Base-by-base conservation (phyloP, 192 early-diverging fungal genomes). In the Borealophlyctis nickersoniae region DNA sequence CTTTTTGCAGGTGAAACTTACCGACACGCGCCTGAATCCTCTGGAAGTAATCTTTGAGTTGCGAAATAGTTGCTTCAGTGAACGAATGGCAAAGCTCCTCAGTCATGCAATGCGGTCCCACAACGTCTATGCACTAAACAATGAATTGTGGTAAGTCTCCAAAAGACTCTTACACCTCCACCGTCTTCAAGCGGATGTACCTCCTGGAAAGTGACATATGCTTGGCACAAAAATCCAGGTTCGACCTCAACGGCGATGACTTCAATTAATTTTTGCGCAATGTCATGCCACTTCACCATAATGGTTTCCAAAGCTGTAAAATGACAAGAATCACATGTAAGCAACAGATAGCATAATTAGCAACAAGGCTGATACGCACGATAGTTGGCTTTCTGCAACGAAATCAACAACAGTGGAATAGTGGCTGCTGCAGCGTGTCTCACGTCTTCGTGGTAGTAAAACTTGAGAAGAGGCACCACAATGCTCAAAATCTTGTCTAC, bases 371-470 rank as follows among this genome's bases (percentile, higher is more conserved):
- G 27, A 39, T 31, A 50, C 60, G 56, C 36, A 70, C 64, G 72
- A 54, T 65, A 33, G 30, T 73, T 53, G 2, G 80, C 80, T 39
- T 70, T 65, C 26, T 72, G 57, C 65, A 73, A 63, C 16, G 71
- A 77, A 49, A 73, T 72, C 58, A 99, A 78, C 59, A 99, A 73
- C 24, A 81, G 78, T 5, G 96, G 92, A 63, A 99, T 88, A 0
- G 87, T 73, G 0, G 82, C 76, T 5, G 91, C 91, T 1, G 96
- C 93, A 9, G 95, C 92, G 53, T 89, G 78, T 32, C 94, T 82
- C 36, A 98, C 94, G 68, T 91, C 96, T 65, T 98, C 96, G 72
- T 98, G 92, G 87, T 96, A 97, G 74, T 92, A 94, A 79, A 98
- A 99, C 70, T 90, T 88, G 75, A 99, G 81, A 23, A 98, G 73